These are phyloP conservation scores for Pseudoperonospora humuli DNA, from an alignment of 352 stramenopile genomes.

Conservation along the genomic window DNA sequence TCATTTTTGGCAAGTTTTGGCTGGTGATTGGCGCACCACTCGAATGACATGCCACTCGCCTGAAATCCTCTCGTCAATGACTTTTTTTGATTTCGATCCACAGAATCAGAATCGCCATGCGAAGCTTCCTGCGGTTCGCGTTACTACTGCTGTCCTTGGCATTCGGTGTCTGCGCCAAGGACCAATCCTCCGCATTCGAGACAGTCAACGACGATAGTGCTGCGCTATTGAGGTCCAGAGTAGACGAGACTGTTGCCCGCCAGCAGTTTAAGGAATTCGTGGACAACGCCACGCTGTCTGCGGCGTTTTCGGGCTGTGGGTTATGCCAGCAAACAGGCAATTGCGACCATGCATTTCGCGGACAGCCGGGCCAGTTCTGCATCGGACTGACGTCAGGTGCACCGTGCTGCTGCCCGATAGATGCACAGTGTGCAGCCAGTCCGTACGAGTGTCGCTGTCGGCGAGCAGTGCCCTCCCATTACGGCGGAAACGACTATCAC, in stretches of 20 bases:
- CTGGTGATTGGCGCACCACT: conserved; percentile 1
- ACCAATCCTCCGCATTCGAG: background rate
- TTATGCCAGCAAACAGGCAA: conserved; percentile 52
- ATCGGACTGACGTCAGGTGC: conserved; percentile 38
- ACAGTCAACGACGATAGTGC: background rate
- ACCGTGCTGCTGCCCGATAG: conserved; percentile 52
- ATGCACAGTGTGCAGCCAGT: conserved; percentile 49
- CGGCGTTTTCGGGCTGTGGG: conserved; percentile 44
- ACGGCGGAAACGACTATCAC: conserved; percentile 21
- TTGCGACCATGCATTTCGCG: conserved; percentile 58
- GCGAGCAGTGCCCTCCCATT: conserved; percentile 10
- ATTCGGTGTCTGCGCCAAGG: conserved; percentile 1
- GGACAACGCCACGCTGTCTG: conserved; percentile 34
- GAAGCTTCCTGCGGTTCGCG: conserved; percentile 5
- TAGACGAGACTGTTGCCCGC: background rate
- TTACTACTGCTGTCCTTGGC: conserved; percentile 12
- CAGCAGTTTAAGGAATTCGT: conserved; percentile 22
- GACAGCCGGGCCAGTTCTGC: conserved; percentile 55
- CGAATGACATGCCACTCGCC: conserved; percentile 5
- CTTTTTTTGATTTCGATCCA: background rate
- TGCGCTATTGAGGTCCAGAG: conserved; percentile 2
- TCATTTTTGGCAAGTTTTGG: conserved; percentile 11
- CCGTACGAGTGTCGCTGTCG: conserved; percentile 58
- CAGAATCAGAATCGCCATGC: background rate
- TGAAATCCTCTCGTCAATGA: background rate